These are phyloP conservation scores for Myriosclerotinia curreyana DNA, from an alignment of 2,329 filamentous ascomycete species.

Conservation along the genomic window DNA sequence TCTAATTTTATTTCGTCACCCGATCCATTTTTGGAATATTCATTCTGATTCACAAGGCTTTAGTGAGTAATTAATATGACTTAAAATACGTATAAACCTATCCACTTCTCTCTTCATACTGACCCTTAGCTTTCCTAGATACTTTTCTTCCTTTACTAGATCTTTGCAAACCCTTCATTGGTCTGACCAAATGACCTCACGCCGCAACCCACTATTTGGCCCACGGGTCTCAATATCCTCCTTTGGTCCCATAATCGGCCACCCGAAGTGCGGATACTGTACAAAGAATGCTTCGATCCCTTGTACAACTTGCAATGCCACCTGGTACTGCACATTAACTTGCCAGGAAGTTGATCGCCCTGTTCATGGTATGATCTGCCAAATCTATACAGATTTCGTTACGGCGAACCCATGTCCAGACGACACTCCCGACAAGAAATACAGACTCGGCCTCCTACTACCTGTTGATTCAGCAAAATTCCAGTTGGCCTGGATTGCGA, in stretches of 20 bases:
- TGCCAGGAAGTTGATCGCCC: background rate
- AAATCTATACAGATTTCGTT: background rate
- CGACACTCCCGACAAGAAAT: background rate
- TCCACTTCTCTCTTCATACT: background rate
- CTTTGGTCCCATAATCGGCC: constrained; percentile 4
- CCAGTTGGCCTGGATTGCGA: background rate
- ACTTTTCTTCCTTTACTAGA: background rate
- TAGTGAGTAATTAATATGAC: background rate
- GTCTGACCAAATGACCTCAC: background rate
- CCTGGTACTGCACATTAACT: background rate
- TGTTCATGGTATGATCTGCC: constrained; percentile 10
- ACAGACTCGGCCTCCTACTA: constrained; percentile 12
- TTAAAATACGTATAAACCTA: background rate
- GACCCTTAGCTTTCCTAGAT: background rate
- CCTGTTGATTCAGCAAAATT: background rate
- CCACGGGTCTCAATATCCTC: constrained; percentile 11
- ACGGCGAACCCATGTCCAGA: background rate
- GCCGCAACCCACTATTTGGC: background rate
- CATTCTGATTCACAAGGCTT: background rate
- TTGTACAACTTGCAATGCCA: constrained; percentile 3
- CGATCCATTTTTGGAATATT: too few relatives aligned
- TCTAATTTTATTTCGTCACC: background rate
- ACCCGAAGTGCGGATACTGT: constrained; percentile 12
- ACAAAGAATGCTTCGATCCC: background rate
- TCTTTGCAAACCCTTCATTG: background rate